These are phyloP conservation scores for Talaromyces trachyspermus DNA, from an alignment of 495 filamentous ascomycete genomes.

Conservation along the genomic window DNA sequence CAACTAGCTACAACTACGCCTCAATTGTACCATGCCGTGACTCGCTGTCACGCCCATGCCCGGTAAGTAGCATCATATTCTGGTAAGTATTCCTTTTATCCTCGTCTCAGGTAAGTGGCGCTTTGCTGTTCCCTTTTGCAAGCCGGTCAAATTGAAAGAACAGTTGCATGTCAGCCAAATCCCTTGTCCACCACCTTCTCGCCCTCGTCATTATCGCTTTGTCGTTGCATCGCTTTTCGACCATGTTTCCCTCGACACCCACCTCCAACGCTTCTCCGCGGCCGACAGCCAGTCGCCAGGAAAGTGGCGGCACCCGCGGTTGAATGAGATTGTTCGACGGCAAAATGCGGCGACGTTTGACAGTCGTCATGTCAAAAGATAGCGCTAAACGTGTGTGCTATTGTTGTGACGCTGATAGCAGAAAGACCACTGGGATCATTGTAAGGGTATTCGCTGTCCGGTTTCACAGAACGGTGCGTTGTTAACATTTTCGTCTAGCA, in stretches of 20 bases:
- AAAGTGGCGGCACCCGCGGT: conserved; percentile 79
- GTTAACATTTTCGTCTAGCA: background rate
- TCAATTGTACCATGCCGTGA: too few species aligned
- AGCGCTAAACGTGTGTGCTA: conserved; percentile 50
- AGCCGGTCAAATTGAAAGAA: background rate
- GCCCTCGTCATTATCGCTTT: conserved; percentile 1
- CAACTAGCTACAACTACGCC: too few species aligned
- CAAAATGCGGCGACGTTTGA: conserved; percentile 67
- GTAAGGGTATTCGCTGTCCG: conserved; percentile 20
- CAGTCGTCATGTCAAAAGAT: conserved; percentile 60
- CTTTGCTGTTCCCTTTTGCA: background rate
- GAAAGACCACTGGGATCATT: conserved; percentile 27
- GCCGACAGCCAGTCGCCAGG: conserved; percentile 57
- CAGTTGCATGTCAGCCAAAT: background rate
- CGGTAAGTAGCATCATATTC: conserved; percentile 2
- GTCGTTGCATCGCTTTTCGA: conserved; percentile 29
- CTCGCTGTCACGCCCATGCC: background rate
- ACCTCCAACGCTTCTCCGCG: conserved; percentile 43
- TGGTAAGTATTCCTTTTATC: background rate
- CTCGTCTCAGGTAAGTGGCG: background rate
- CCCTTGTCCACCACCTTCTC: background rate
- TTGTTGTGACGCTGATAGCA: conserved; percentile 42
- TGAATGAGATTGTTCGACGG: conserved; percentile 69
- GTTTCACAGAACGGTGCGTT: background rate
- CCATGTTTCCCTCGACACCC: conserved; percentile 49